Percentiles rank a stretch among this genome's conserved stretches.
Conservation (phyloP, 2,329 filamentous ascomycete species). For the Coniella lustricola region DNA sequence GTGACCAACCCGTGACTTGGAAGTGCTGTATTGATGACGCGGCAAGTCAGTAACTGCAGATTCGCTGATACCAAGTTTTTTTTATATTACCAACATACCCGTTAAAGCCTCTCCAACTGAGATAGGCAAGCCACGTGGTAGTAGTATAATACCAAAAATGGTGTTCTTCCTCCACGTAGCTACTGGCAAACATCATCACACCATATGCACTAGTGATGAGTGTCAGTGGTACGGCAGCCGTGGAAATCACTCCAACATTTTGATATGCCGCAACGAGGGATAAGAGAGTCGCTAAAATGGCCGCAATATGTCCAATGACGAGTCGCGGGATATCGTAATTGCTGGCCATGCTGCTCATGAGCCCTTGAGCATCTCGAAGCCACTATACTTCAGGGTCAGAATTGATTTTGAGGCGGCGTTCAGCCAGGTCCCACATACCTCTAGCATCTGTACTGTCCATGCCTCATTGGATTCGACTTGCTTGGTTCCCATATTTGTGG, state of each 20-base stretch:
- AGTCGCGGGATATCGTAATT: conserved; percentile 75
- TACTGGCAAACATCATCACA: conserved; percentile 94
- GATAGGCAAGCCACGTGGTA: conserved; percentile 58
- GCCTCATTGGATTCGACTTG: conserved; percentile 26
- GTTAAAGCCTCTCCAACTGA: conserved; percentile 41
- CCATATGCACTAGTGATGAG: conserved; percentile 58
- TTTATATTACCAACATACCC: conserved; percentile 25
- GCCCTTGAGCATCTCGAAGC: conserved; percentile 62
- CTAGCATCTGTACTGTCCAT: conserved; percentile 38
- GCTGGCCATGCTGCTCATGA: conserved; percentile 85
- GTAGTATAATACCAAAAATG: conserved; percentile 97
- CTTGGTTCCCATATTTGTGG: conserved; percentile 13
- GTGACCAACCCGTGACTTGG: conserved; percentile 22
- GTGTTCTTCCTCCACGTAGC: conserved; percentile 96
- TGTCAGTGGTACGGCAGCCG: conserved; percentile 36
- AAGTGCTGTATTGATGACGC: conserved; percentile 16
- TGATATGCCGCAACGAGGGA: conserved; percentile 33
- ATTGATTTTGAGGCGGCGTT: neutral
- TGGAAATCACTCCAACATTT: conserved; percentile 18
- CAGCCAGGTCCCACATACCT: conserved; percentile 24
- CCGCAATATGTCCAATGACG: conserved; percentile 34
- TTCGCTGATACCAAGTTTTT: neutral
- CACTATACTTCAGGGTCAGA: conserved; percentile 39
- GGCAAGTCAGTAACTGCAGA: neutral
- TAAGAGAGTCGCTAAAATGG: conserved; percentile 29